Conservation (phyloP, 2,329 filamentous ascomycete genomes). For the Colletotrichum tofieldiae region DNA sequence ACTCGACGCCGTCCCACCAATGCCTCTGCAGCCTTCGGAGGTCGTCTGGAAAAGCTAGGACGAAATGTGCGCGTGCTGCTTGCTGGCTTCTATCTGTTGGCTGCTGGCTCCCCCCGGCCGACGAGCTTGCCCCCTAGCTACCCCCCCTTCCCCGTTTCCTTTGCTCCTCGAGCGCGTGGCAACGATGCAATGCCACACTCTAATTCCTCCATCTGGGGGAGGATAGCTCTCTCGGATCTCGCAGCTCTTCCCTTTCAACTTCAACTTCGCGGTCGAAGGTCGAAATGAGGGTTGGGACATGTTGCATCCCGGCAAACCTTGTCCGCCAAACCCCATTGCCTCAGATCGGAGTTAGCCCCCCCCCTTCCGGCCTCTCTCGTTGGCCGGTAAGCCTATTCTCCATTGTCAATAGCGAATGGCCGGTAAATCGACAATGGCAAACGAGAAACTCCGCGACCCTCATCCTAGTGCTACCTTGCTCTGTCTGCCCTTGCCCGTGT, state of each 20-base stretch:
- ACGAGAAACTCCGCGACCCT: neutral
- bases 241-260: slow-evolving; percentile 4
- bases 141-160: neutral
- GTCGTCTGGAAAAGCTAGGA: slow-evolving; percentile 18
- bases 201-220: slow-evolving; percentile 22
- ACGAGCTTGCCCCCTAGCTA: neutral
- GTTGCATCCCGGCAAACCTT: slow-evolving; percentile 32
- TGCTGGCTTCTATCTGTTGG: neutral
- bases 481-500: slow-evolving; percentile 1
- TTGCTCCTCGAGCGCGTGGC: slow-evolving; percentile 23
- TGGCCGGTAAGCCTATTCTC: neutral
- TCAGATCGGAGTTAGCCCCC: neutral
- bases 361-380: neutral
- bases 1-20: slow-evolving; percentile 24
- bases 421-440: neutral
- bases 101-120: neutral
- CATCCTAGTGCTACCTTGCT: neutral
- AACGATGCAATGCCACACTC: slow-evolving; percentile 20
- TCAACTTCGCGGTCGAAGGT: neutral
- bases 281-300: neutral
- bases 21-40: slow-evolving; percentile 27
- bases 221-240: slow-evolving; percentile 23
- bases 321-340: slow-evolving; percentile 10
- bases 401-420: neutral
- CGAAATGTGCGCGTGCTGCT: slow-evolving; percentile 6